These are phyloP conservation scores for Cyclocybe cylindracea DNA, from an alignment of 768 basidiomycete genomes.

Conservation along the genomic window DNA sequence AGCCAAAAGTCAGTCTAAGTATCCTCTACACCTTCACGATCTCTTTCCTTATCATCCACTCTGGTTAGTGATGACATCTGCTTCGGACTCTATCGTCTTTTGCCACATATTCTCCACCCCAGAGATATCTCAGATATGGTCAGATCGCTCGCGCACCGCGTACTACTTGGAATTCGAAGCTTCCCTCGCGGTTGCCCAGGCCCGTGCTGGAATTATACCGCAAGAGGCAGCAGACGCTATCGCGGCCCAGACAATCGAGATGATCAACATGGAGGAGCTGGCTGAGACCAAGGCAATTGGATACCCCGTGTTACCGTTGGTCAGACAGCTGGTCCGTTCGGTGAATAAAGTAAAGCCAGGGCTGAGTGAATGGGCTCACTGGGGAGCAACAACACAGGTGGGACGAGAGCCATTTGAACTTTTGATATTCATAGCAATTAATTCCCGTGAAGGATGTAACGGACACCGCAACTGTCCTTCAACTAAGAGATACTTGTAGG, in stretches of 20 bases:
- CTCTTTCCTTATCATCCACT: neutral
- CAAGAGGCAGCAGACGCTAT: conserved; percentile 36
- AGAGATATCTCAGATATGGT: conserved; percentile 40
- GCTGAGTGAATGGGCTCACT: conserved; percentile 49
- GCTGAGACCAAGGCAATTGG: conserved; percentile 41
- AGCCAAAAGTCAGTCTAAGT: too few relatives aligned
- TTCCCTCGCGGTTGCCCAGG: conserved; percentile 31
- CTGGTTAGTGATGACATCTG: conserved; percentile 25
- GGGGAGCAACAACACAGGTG: conserved; percentile 51
- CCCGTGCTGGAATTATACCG: conserved; percentile 39
- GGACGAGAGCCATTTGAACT: neutral
- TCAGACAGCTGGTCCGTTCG: conserved; percentile 41
- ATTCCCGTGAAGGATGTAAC: conserved; percentile 40
- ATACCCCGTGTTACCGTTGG: conserved; percentile 44
- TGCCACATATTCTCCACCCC: conserved; percentile 41
- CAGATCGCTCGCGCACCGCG: conserved; percentile 32
- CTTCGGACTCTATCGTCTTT: conserved; percentile 38
- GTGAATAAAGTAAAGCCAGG: conserved; percentile 33
- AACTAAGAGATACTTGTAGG: conserved; percentile 39
- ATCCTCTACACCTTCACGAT: neutral
- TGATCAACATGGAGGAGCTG: conserved; percentile 39
- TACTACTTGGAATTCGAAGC: conserved; percentile 34
- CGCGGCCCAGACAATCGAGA: conserved; percentile 28
- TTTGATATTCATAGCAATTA: conserved; percentile 2
- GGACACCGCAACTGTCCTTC: conserved; percentile 46